Conservation (phyloP, 306 rosid species). For the Herpetospermum pedunculosum region DNA sequence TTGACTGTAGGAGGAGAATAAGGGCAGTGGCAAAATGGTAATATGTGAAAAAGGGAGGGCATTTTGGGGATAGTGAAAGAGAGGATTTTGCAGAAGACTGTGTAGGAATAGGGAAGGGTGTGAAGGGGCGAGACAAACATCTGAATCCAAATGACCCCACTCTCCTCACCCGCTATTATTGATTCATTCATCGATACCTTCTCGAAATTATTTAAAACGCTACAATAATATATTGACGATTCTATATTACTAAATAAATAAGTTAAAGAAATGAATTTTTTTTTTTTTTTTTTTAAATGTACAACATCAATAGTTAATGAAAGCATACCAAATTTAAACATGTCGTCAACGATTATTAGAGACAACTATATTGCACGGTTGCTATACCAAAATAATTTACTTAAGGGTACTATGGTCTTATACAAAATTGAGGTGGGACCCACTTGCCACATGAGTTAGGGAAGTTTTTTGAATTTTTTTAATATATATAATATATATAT, state of each 20-base stretch:
- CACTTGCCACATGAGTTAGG: neutral
- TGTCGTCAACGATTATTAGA: too few relatives aligned
- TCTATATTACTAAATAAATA: neutral
- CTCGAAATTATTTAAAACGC: neutral
- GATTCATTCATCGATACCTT: neutral
- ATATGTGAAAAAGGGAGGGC: neutral
- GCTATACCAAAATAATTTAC: neutral
- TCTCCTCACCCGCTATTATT: neutral
- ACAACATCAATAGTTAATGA: too few relatives aligned
- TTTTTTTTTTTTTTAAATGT: too few relatives aligned
- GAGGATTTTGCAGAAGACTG: neutral
- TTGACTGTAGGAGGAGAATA: neutral
- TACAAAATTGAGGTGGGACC: neutral
- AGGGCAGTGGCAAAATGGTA: neutral
- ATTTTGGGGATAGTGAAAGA: neutral
- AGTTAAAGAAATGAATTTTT: too few relatives aligned
- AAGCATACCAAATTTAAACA: too few relatives aligned
- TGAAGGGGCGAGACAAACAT: neutral
- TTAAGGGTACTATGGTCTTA: neutral
- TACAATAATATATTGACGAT: neutral
- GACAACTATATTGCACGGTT: too few relatives aligned
- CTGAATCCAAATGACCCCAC: slow-evolving; percentile 7
- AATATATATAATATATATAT: too few relatives aligned
- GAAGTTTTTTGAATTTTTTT: neutral
- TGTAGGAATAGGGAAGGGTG: neutral